Conservation (phyloP, 257 asterid species). For the Rehmannia glutinosa region DNA sequence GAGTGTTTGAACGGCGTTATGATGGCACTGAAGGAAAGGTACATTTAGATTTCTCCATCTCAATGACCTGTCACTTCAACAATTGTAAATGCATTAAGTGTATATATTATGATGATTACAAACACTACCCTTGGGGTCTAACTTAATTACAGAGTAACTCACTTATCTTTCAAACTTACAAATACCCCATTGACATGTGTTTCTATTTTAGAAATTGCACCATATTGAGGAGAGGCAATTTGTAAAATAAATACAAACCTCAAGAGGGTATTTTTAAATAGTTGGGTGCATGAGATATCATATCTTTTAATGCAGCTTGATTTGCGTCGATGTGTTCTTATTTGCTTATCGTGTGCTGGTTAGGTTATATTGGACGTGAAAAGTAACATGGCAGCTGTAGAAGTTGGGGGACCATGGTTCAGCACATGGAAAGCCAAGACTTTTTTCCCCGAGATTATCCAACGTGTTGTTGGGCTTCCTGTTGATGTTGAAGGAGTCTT, state of each 20-base stretch:
- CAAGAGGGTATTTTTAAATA: no score
- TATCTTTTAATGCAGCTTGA: no score
- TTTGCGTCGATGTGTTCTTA: no score
- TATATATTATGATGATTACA: not conserved
- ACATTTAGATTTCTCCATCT: not conserved
- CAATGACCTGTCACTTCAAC: not conserved
- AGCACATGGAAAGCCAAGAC: constrained; percentile 80
- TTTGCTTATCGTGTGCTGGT: not conserved
- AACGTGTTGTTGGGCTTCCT: constrained; percentile 52
- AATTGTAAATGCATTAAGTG: not conserved
- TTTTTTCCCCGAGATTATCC: constrained; percentile 51
- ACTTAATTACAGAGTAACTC: not conserved
- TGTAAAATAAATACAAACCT: no score
- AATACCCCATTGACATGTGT: no score
- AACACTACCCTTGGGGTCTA: not conserved
- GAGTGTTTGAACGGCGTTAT: constrained; percentile 54
- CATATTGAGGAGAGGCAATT: no score
- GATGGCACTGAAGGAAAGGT: constrained; percentile 88
- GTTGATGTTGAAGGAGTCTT: constrained; percentile 64
- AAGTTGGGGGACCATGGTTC: constrained; percentile 99
- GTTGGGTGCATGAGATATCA: no score
- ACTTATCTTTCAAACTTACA: not conserved
- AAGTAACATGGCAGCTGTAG: constrained; percentile 91
- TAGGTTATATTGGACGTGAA: constrained; percentile 86
- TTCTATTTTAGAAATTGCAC: no score